Conservation (phyloP, 768 basidiomycete species). For the Serendipita sp. region DNA sequence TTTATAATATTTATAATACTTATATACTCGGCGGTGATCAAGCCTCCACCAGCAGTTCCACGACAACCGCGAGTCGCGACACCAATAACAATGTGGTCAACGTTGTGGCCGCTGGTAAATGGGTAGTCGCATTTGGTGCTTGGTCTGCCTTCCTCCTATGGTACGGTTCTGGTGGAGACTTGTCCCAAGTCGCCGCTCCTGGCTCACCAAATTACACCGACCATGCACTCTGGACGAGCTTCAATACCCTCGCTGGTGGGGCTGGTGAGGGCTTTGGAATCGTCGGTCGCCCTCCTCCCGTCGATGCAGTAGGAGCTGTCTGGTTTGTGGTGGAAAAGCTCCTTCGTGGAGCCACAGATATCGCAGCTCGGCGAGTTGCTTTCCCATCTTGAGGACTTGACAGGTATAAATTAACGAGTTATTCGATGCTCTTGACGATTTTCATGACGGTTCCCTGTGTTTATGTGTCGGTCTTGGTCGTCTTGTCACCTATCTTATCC, state of each 20-base stretch:
- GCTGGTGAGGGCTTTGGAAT: constrained; percentile 51
- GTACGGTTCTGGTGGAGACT: constrained; percentile 22
- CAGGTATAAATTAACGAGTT: neutral
- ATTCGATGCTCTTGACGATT: neutral
- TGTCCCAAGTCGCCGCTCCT: constrained; percentile 45
- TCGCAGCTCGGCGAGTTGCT: neutral
- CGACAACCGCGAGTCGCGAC: constrained; percentile 22
- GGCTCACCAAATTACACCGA: constrained; percentile 64
- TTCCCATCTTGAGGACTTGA: neutral
- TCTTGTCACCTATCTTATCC: too few species aligned
- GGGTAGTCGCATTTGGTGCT: constrained; percentile 1
- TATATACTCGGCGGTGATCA: constrained; percentile 30
- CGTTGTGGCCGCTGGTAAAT: neutral
- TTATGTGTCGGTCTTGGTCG: neutral
- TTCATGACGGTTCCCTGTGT: neutral
- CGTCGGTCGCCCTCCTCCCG: constrained; percentile 35
- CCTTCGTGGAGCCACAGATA: neutral
- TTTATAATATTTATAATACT: constrained; percentile 82
- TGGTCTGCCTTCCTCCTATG: constrained; percentile 31
- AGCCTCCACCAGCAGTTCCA: constrained; percentile 23
- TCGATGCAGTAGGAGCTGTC: neutral
- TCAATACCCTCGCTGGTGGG: constrained; percentile 48
- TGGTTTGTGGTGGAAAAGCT: constrained; percentile 7
- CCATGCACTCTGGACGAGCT: constrained; percentile 62
- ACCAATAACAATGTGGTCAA: constrained; percentile 28